Percentiles rank a stretch among this genome's conserved stretches.
Evolutionary conservation across 768 basidiomycete genomes (phyloP).

Genomic region (Panaeolus cyanescens): DNA sequence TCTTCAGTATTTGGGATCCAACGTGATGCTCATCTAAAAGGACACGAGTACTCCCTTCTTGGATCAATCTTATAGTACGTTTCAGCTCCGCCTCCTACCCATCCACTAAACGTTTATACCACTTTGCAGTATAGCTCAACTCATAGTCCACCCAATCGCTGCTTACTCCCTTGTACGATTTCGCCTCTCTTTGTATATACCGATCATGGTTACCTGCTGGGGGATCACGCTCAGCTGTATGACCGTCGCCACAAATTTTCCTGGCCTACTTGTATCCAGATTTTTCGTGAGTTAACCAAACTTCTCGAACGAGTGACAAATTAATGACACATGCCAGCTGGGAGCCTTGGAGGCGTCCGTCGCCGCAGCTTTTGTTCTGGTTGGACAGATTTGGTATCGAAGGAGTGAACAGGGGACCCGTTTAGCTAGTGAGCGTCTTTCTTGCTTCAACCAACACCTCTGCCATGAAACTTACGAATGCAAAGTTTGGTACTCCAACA

Average conservation of each 20-base stretch:
- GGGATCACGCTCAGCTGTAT: conserved; percentile 31
- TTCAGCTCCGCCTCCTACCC: conserved; percentile 4
- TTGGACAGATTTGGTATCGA: conserved; percentile 36
- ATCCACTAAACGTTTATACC: background rate
- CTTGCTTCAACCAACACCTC: background rate
- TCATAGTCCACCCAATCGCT: conserved; percentile 33
- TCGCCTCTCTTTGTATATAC: conserved; percentile 31
- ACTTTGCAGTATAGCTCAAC: conserved; percentile 28
- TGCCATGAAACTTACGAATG: background rate
- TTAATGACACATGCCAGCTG: conserved; percentile 19
- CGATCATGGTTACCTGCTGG: conserved; percentile 34
- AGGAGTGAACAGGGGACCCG: conserved; percentile 36
- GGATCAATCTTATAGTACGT: conserved; percentile 34
- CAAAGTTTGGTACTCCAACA: conserved; percentile 32
- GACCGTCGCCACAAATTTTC: conserved; percentile 30
- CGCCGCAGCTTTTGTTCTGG: conserved; percentile 29
- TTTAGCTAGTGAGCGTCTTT: conserved; percentile 23
- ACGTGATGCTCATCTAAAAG: conserved; percentile 27
- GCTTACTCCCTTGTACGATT: conserved; percentile 33
- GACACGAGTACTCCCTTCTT: conserved; percentile 34
- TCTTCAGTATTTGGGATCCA: conserved; percentile 36
- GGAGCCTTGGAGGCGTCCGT: conserved; percentile 35
- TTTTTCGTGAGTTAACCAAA: conserved; percentile 27
- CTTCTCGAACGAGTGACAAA: background rate
- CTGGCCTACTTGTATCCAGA: conserved; percentile 29